Base-by-base conservation (phyloP, 805 yeast genomes). In the Ogataea pini region DNA sequence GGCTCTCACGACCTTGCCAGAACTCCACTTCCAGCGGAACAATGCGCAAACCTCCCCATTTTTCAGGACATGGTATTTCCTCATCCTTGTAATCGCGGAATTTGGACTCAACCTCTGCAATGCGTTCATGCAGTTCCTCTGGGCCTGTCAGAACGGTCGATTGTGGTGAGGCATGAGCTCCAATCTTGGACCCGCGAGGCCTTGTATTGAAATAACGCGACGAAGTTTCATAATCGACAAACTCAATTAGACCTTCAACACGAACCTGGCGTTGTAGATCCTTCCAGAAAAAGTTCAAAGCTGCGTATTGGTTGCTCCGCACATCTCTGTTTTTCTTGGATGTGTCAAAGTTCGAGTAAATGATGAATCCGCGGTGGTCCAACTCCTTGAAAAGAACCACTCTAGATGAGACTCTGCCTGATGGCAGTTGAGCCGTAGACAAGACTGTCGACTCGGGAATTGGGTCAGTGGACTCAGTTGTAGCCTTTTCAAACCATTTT, bases 111-210 rank as follows among this genome's bases (percentile, higher is more conserved):
- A 71, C 76, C 22, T 72, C 63, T 9, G 66, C 62, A 44, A 80
- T 80, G 13, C 75, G 59, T 0, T 63, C 60, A 31, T 90, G 86
- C 51, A 92, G 78, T 57, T 80, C 86, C 13, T 78, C 78, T 54
- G 97, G 75, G 22, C 42, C 20, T 12, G 63, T 59, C 31, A 91
- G 73, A 2, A 72, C 75, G 46, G 78, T 74, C 28, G 91, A 81
- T 72, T 94, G 99, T 3, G 96, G 95, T 24, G 95, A 85, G 0
- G 97, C 86, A 96, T 97, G 91, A 0, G 99, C 99, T 25, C 99
- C 98, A 52, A 94, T 82, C 63, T 86, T 83, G 25, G 96, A 86
- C 6, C 95, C 97, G 49, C 96, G 76, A 32, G 99, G 99, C 63
- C 99, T 78, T 0, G 96, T 85, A 44, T 79, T 77, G 69, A 81